These are phyloP conservation scores for Stachybotrys chartarum DNA, from an alignment of 2,329 filamentous ascomycete species.

Conservation along the genomic window DNA sequence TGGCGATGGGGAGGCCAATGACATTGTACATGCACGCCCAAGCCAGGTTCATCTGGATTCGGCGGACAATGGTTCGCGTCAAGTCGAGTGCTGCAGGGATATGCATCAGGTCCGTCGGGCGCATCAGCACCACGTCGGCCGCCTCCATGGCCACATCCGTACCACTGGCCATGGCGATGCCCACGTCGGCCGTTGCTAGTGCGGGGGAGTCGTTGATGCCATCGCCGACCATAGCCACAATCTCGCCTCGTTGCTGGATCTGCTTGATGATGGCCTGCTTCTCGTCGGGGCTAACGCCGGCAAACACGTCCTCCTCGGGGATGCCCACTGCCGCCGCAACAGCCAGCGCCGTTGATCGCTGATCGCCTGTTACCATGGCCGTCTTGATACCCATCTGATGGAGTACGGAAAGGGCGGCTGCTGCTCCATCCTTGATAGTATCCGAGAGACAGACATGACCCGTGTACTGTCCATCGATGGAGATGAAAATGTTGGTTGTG, in stretches of 20 bases:
- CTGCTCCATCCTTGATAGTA: conserved; percentile 82
- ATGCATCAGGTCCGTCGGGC: conserved; percentile 81
- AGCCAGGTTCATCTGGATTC: conserved; percentile 87
- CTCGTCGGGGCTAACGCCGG: conserved; percentile 83
- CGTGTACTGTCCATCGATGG: conserved; percentile 73
- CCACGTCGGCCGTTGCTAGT: conserved; percentile 83
- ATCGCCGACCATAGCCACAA: conserved; percentile 95
- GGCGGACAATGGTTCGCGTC: conserved; percentile 74
- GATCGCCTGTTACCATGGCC: conserved; percentile 91
- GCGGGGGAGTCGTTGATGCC: conserved; percentile 98
- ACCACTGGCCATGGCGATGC: conserved; percentile 85
- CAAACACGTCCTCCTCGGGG: conserved; percentile 64
- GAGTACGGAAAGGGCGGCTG: conserved; percentile 73
- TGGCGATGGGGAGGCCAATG: conserved; percentile 87
- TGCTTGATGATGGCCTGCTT: conserved; percentile 80
- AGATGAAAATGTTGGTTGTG: conserved; percentile 85
- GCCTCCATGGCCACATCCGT: conserved; percentile 98
- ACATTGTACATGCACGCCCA: conserved; percentile 95
- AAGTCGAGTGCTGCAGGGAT: conserved; percentile 84
- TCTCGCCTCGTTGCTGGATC: conserved; percentile 66
- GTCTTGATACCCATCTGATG: conserved; percentile 79
- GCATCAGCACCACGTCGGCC: conserved; percentile 93
- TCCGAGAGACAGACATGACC: conserved; percentile 82
- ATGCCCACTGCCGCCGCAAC: conserved; percentile 83
- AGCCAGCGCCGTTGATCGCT: conserved; percentile 72